Base-by-base conservation (phyloP, 345 rosid species). In the Pseudoturritis turrita region DNA sequence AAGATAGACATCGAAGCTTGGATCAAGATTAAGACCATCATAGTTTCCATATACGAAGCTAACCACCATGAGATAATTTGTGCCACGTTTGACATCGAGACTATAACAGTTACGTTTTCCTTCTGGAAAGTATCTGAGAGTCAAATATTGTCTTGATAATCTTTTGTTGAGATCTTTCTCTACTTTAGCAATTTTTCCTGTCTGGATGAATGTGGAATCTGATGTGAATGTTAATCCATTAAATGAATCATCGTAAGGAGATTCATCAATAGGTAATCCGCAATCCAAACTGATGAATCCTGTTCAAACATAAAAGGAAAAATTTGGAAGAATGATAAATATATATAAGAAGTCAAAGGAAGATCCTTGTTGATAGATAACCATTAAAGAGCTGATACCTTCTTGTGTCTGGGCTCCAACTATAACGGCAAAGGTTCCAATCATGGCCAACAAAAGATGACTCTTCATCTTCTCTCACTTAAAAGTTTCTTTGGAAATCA, bases 241-340 rank as follows among this genome's bases (percentile, higher is more conserved):
- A 1, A 0, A 5, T 0, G 10, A 12, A 21, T 83, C 78, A 2
- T 4, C 5, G 13, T 79, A 83, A 15, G 58, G 67, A n/a, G 74
- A 57, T 22, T 62, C 71, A 14, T 22, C 37, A 35, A 13, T 8
- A 3, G 78, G 61, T 8, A 65, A 67, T 4, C 87, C 89, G 21
- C 88, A 82, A 56, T 82, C 86, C 51, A 82, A 71, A 62, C 86
- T 85, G 14, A 82, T 76, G 67, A 82, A 82, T 14, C 83, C 88
- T 82, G 72, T 44, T 17, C 21, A 61, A 21, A 23, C 37, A 43
- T 2, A 31, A 15, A 26, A 15, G 6, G 0, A 3, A 23, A 13
- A 52, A 15, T 17, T 13, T 18, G 2, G 12, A 5, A 15, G 12
- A n/a, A n/a, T 15, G 15, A 33, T 10, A 8, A 6, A 21, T 13